Evolutionary conservation across 1,284 basidiomycete species (phyloP).

Genomic region (Ustilago sp.): DNA sequence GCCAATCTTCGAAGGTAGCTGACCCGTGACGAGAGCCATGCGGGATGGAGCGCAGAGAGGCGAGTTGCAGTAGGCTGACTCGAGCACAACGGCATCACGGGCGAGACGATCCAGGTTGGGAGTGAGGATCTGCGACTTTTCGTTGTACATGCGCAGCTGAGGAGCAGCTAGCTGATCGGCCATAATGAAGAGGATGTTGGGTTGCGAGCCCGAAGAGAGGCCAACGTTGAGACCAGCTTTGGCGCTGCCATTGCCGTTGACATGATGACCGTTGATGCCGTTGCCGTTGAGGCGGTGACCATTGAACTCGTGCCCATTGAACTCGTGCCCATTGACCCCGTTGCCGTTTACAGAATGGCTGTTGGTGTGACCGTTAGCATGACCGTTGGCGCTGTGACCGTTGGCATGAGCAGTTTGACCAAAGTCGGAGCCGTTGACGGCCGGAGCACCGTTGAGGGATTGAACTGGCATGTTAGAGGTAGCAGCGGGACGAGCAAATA

Average conservation of each 20-base stretch:
- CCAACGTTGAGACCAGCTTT: background rate
- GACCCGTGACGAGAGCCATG: slow-evolving; percentile 43
- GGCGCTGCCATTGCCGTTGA: slow-evolving; percentile 1
- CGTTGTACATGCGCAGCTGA: slow-evolving; percentile 46
- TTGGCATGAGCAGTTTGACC: slow-evolving; percentile 12
- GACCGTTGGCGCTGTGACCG: background rate
- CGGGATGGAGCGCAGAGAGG: slow-evolving; percentile 45
- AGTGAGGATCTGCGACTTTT: slow-evolving; percentile 37
- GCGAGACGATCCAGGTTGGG: slow-evolving; percentile 41
- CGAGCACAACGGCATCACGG: slow-evolving; percentile 33
- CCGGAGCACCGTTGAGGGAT: slow-evolving; percentile 6
- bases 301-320: slow-evolving; percentile 1
- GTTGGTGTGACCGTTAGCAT: background rate
- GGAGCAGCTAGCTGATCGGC: slow-evolving; percentile 44
- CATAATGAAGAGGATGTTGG: slow-evolving; percentile 45
- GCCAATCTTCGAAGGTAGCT: slow-evolving; percentile 40
- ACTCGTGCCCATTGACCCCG: slow-evolving; percentile 1
- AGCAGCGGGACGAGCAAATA: background rate
- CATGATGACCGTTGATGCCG: slow-evolving; percentile 8
- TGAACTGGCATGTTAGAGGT: slow-evolving; percentile 24
- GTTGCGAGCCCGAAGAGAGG: slow-evolving; percentile 2
- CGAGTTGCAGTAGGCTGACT: slow-evolving; percentile 48
- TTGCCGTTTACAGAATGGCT: background rate
- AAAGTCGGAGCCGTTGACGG: slow-evolving; percentile 14
- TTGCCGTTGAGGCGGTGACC: slow-evolving; percentile 6